Evolutionary conservation across 768 basidiomycete genomes (phyloP), one percentile per base, ranked within the genome.

Genomic region (Aureoboletus auriporus): DNA sequence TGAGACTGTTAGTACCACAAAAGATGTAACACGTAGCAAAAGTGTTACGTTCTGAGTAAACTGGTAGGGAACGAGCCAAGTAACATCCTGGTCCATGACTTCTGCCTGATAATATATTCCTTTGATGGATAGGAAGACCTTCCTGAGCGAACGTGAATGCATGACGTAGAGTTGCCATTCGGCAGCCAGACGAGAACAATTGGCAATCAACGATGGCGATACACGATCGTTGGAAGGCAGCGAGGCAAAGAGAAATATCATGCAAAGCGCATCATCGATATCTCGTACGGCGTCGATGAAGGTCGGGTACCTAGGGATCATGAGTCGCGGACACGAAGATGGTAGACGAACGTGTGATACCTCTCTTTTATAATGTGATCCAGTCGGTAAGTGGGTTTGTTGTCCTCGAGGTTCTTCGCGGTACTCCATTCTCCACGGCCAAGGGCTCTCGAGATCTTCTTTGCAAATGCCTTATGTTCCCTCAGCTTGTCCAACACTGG

Each of bases 301-400:
- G 2, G 93, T 96, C 2, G 96, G 93, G 69, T 99, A 99, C 65
- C 95, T 96, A 52, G 27, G 52, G 31, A 49, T 27, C 48, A 52
- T 57, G 17, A 64, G 37, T 41, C 9, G 14, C 11, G 11, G 16
- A 10, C 26, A 34, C 36, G 14, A 9, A 47, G 13, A 39, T 29
- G 10, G n/a, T 6, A 29, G 5, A 20, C 0, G 14, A 20, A 1
- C 1, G 4, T 33, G 3, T 64, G 78, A 53, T 56, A 95, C 93
- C 96, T 76, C 71, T 98, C 96, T 64, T 99, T 98, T 64, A 99
- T 86, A 52, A 99, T 88, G 64, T 98, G 96, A 70, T 99, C 96
- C 42, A 99, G 68, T 30, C 80, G 76, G 62, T 97, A 97, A 12
- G 87, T 80, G 3, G 96, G 96, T 65, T 89, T 94, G 57, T 87